Evolutionary conservation across 1,139 yeast genomes (phyloP).

Genomic region (Yamadazyma triangularis): DNA sequence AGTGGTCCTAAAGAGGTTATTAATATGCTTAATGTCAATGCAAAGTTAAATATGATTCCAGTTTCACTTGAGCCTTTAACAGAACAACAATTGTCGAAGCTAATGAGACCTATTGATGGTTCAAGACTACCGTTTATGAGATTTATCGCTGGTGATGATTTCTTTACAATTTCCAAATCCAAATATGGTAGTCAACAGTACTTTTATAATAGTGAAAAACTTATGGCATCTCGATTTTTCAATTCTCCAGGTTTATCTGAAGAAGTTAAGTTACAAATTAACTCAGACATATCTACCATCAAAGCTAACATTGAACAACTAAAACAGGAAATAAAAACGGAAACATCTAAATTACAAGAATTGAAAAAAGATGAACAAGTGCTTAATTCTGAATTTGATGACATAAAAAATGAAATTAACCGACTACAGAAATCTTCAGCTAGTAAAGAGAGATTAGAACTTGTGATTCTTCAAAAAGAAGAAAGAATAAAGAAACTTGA

Average conservation of each 20-base stretch:
- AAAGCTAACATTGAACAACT: conserved; percentile 14
- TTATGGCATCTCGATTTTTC: conserved; percentile 31
- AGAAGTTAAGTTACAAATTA: conserved; percentile 36
- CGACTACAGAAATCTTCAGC: conserved; percentile 9
- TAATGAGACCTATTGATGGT: conserved; percentile 33
- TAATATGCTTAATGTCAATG: conserved; percentile 63
- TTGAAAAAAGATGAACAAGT: conserved; percentile 1
- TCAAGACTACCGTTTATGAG: conserved; percentile 44
- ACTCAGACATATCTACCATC: conserved; percentile 11
- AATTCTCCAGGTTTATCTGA: conserved; percentile 26
- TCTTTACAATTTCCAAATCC: conserved; percentile 51
- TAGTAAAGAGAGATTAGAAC: conserved; percentile 1
- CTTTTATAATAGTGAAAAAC: conserved; percentile 34
- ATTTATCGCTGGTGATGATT: conserved; percentile 56
- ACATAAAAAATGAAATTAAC: conserved; percentile 15
- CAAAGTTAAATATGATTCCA: conserved; percentile 61
- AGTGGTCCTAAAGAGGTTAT: conserved; percentile 74
- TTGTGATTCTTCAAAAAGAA: conserved; percentile 6
- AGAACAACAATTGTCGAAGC: conserved; percentile 33
- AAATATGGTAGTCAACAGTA: conserved; percentile 54
- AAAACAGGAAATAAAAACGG: conserved; percentile 6
- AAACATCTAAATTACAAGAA: background rate
- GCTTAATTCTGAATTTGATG: conserved; percentile 4
- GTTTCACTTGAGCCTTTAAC: conserved; percentile 44
- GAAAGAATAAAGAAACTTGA: conserved; percentile 6